Evolutionary conservation across 2,329 filamentous ascomycete genomes (phyloP).

Genomic region (Trichoderma sp.): DNA sequence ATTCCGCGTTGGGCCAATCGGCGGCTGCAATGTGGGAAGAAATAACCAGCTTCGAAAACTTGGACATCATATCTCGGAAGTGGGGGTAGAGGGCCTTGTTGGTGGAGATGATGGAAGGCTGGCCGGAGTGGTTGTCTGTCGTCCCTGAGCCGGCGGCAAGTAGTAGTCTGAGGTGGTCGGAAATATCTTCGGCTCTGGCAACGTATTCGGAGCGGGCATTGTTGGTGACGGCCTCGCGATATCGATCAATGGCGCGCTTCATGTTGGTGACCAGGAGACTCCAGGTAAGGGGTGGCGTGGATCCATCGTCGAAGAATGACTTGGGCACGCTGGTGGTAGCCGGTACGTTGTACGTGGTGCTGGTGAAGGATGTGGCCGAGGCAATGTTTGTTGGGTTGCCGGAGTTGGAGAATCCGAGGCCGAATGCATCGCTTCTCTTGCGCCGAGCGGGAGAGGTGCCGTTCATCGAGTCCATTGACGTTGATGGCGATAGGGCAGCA

Average conservation of each 20-base stretch:
- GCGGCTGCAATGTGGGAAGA: slow-evolving; percentile 96
- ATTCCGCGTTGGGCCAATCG: slow-evolving; percentile 92
- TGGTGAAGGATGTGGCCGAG: slow-evolving; percentile 61
- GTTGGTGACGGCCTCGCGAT: slow-evolving; percentile 82
- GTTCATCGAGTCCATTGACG: slow-evolving; percentile 88
- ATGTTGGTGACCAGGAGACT: slow-evolving; percentile 87
- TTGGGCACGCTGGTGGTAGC: slow-evolving; percentile 63
- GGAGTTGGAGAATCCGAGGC: slow-evolving; percentile 39
- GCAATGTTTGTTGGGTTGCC: slow-evolving; percentile 50
- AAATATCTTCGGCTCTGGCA: slow-evolving; percentile 92
- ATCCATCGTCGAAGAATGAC: slow-evolving; percentile 89
- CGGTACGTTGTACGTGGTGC: slow-evolving; percentile 54
- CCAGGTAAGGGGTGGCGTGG: slow-evolving; percentile 79
- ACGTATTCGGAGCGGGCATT: slow-evolving; percentile 88
- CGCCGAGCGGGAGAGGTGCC: slow-evolving; percentile 59
- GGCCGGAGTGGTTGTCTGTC: slow-evolving; percentile 97
- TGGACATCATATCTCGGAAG: slow-evolving; percentile 99
- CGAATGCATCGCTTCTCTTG: slow-evolving; percentile 54
- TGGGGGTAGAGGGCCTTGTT: slow-evolving; percentile 97
- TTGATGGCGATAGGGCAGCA: slow-evolving; percentile 76
- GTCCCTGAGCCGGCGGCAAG: slow-evolving; percentile 95
- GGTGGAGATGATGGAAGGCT: slow-evolving; percentile 97
- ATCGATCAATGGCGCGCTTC: slow-evolving; percentile 83
- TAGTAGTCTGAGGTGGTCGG: slow-evolving; percentile 87
- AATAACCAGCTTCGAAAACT: slow-evolving; percentile 97